Conservation (phyloP, 2,329 filamentous ascomycete genomes). For the Gnomoniopsis sp. region DNA sequence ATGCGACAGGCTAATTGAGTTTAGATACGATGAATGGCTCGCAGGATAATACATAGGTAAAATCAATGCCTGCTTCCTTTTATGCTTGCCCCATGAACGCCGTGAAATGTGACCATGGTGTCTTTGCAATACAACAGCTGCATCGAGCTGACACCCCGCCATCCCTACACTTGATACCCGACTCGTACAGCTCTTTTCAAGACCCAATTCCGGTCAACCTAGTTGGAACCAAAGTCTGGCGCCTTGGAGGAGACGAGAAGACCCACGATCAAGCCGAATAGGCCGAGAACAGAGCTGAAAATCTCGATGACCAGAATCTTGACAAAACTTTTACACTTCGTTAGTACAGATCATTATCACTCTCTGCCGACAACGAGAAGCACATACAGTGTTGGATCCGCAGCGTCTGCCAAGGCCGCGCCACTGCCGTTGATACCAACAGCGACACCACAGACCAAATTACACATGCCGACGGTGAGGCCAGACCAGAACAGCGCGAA, state of each 20-base stretch:
- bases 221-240: conserved; percentile 58
- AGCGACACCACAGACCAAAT: conserved; percentile 90
- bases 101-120: conserved; percentile 20
- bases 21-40: neutral
- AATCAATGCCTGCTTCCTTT: conserved; percentile 14
- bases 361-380: neutral
- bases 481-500: conserved; percentile 96
- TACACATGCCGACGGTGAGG: conserved; percentile 91
- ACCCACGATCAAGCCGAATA: conserved; percentile 95
- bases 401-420: conserved; percentile 92
- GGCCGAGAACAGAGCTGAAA: conserved; percentile 93
- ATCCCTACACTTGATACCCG: neutral
- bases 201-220: conserved; percentile 6
- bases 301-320: conserved; percentile 99
- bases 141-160: neutral
- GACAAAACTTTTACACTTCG: conserved; percentile 67
- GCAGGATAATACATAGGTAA: conserved; percentile 14
- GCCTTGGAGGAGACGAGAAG: conserved; percentile 85
- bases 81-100: conserved; percentile 18
- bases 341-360: conserved; percentile 21
- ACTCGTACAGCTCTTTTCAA: conserved; percentile 5
- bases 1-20: neutral
- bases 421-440: conserved; percentile 98
- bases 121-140: neutral
- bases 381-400: conserved; percentile 81